These are phyloP conservation scores for Cetradonia linearis DNA, from an alignment of 495 filamentous ascomycete species.

Conservation along the genomic window DNA sequence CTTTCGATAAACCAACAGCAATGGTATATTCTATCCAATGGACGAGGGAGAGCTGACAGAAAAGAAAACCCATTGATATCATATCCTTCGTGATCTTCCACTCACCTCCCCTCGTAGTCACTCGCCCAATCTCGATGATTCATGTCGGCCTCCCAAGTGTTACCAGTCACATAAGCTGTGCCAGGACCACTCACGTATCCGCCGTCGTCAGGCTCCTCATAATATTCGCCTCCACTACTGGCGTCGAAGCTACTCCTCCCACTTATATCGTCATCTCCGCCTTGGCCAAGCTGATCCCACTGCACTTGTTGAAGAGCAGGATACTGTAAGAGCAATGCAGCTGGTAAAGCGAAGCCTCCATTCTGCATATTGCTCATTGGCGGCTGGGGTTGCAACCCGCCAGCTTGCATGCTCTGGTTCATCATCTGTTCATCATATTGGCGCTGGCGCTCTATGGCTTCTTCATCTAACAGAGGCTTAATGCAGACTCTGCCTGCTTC, in stretches of 20 bases:
- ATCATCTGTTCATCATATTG: conserved; percentile 24
- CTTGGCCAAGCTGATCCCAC: conserved; percentile 52
- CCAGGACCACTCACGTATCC: conserved; percentile 31
- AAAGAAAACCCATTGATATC: background rate
- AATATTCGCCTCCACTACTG: conserved; percentile 55
- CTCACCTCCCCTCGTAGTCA: conserved; percentile 25
- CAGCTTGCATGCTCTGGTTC: conserved; percentile 19
- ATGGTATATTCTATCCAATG: conserved; percentile 8
- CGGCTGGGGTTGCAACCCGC: conserved; percentile 17
- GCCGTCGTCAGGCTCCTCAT: conserved; percentile 38
- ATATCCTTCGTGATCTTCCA: conserved; percentile 7
- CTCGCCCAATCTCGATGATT: conserved; percentile 24
- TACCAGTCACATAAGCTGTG: conserved; percentile 17
- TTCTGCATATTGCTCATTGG: conserved; percentile 22
- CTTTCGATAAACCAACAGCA: conserved; percentile 9
- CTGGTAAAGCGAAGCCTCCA: conserved; percentile 64
- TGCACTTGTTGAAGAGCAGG: conserved; percentile 77
- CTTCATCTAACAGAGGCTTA: conserved; percentile 65
- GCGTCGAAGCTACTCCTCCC: conserved; percentile 85
- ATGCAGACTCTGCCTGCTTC: conserved; percentile 95
- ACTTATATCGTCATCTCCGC: conserved; percentile 64
- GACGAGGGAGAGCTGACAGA: conserved; percentile 2
- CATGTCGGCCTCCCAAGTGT: conserved; percentile 17
- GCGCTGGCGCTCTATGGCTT: conserved; percentile 26
- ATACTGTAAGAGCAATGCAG: conserved; percentile 81